Evolutionary conservation across 192 early-diverging fungal species (phyloP).

Genomic region (Pecoramyces ruminantium): DNA sequence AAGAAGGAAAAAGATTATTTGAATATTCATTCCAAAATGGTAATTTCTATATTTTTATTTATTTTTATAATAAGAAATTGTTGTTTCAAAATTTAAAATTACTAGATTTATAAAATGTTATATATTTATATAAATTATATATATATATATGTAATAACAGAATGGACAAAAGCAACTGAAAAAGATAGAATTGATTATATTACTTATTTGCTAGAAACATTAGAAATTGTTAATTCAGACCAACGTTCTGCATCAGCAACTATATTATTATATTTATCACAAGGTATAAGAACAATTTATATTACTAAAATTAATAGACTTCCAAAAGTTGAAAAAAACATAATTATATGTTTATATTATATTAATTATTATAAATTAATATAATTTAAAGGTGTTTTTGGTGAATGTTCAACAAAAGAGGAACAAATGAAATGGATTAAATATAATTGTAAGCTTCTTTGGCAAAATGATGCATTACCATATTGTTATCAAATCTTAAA

Average conservation of each 20-base stretch:
- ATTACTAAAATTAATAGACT: too few relatives aligned
- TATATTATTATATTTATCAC: conserved; percentile 42
- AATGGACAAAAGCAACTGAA: conserved; percentile 15
- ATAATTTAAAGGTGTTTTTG: conserved; percentile 19
- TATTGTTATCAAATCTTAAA: conserved; percentile 33
- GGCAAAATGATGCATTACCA: conserved; percentile 34
- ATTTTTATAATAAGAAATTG: too few relatives aligned
- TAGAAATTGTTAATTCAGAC: conserved; percentile 29
- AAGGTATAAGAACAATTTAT: conserved; percentile 26
- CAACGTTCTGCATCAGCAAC: conserved; percentile 28
- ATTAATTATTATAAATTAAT: too few relatives aligned
- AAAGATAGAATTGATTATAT: conserved; percentile 21
- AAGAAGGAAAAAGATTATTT: conserved; percentile 19
- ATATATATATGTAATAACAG: conserved; percentile 2
- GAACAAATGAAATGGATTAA: conserved; percentile 35
- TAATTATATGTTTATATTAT: too few relatives aligned
- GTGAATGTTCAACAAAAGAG: conserved; percentile 7
- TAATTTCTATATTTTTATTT: conserved; percentile 6
- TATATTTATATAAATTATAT: background rate
- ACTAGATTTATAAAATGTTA: background rate
- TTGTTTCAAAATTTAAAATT: too few relatives aligned
- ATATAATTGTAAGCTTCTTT: conserved; percentile 34
- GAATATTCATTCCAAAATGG: conserved; percentile 14
- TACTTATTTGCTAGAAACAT: conserved; percentile 28
- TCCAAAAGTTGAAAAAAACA: too few relatives aligned